Evolutionary conservation across 2,329 filamentous ascomycete genomes (phyloP).

Genomic region (Talaromyces amestolkiae): DNA sequence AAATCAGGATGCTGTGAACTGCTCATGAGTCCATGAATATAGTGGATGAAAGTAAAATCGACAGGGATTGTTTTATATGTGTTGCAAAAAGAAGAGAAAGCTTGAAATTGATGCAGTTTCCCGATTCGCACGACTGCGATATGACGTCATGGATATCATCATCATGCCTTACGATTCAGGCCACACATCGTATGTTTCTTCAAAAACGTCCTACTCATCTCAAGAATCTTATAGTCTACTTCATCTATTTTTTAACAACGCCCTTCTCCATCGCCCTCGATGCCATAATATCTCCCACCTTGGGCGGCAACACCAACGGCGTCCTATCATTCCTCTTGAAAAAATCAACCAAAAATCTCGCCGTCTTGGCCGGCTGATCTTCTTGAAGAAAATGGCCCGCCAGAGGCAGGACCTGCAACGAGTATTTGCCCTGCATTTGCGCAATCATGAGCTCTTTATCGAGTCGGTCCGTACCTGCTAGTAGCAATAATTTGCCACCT

Average conservation of each 20-base stretch:
- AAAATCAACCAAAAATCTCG: slow-evolving; percentile 81
- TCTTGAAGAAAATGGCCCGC: slow-evolving; percentile 97
- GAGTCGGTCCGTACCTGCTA: slow-evolving; percentile 84
- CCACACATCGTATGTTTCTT: not conserved
- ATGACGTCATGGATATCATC: slow-evolving; percentile 11
- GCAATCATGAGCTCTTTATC: slow-evolving; percentile 93
- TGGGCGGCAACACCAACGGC: slow-evolving; percentile 81
- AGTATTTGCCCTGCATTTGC: slow-evolving; percentile 98
- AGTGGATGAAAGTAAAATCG: not conserved
- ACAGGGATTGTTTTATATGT: not conserved
- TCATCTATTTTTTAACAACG: not conserved
- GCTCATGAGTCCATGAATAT: not conserved
- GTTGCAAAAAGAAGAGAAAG: not conserved
- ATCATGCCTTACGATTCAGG: slow-evolving; percentile 5
- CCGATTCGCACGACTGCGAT: slow-evolving; percentile 3
- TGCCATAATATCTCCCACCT: slow-evolving; percentile 70
- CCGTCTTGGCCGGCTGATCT: slow-evolving; percentile 87
- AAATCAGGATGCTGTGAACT: not conserved
- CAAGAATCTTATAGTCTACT: not conserved
- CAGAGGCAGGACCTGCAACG: slow-evolving; percentile 88
- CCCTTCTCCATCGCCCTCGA: slow-evolving; percentile 42
- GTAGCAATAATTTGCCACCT: slow-evolving; percentile 78
- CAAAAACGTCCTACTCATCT: not conserved
- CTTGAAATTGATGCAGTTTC: slow-evolving; percentile 6
- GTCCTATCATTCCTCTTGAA: slow-evolving; percentile 86